These are phyloP conservation scores for Globisporangium sylvaticum DNA, from an alignment of 352 stramenopile species.

Conservation along the genomic window DNA sequence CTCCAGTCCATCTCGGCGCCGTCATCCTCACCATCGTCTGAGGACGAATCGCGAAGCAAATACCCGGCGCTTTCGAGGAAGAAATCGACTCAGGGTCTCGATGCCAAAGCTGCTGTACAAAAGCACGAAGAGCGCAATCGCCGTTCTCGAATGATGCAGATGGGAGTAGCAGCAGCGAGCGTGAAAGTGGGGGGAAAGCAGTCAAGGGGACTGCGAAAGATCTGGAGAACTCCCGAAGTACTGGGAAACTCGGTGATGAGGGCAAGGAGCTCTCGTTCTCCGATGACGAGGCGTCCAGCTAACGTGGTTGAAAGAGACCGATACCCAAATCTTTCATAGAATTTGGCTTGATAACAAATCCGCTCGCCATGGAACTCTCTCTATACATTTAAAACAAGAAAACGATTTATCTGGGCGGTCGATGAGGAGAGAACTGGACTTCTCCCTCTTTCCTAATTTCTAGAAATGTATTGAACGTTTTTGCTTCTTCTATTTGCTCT, in stretches of 20 bases:
- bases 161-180: not conserved
- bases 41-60: conserved; percentile 8
- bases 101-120: not conserved
- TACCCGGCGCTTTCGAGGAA: conserved; percentile 9
- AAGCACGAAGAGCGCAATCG: not conserved
- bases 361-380: not conserved
- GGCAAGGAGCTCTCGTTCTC: conserved; percentile 9
- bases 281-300: conserved; percentile 7
- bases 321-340: no score
- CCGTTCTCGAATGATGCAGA: not conserved
- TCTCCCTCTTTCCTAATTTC: not conserved
- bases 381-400: not conserved
- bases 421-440: not conserved
- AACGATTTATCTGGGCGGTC: not conserved
- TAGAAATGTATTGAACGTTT: not conserved
- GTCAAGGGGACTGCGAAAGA: not conserved
- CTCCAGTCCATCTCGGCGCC: not conserved
- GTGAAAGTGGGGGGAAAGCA: not conserved
- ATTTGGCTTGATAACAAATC: not conserved
- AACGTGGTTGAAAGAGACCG: not conserved
- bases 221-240: not conserved
- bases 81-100: not conserved
- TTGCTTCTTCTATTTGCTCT: not conserved
- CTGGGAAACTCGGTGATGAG: not conserved
- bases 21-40: conserved; percentile 9